Conservation (phyloP, 805 yeast genomes). For the Spathaspora passalidarum region DNA sequence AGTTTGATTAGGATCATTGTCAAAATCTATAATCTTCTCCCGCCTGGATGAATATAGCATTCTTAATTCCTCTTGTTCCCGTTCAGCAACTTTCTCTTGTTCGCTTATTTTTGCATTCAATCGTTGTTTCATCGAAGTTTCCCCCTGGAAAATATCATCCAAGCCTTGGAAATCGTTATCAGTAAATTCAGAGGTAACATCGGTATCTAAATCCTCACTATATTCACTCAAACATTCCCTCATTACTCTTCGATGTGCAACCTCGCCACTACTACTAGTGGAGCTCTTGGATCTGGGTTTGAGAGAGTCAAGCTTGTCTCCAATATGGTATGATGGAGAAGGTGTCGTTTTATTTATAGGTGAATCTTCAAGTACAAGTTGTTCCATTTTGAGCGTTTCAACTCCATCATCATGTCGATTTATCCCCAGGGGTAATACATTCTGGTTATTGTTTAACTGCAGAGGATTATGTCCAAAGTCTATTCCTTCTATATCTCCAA, state of each 20-base stretch:
- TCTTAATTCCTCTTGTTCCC: constrained; percentile 30
- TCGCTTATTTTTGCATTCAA: constrained; percentile 20
- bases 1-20: constrained; percentile 16
- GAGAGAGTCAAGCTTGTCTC: neutral
- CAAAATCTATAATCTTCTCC: constrained; percentile 12
- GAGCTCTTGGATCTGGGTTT: constrained; percentile 18
- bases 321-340: neutral
- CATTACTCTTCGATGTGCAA: constrained; percentile 5
- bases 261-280: constrained; percentile 2
- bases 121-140: constrained; percentile 28
- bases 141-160: constrained; percentile 37
- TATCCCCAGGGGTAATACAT: neutral
- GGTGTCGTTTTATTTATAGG: neutral
- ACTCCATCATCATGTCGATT: neutral
- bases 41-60: constrained; percentile 11
- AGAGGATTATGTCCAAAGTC: constrained; percentile 1
- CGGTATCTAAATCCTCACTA: constrained; percentile 38
- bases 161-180: constrained; percentile 37
- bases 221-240: constrained; percentile 26
- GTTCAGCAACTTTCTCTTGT: constrained; percentile 29
- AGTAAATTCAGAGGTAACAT: constrained; percentile 34
- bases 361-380: neutral
- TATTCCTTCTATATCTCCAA: constrained; percentile 10
- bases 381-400: constrained; percentile 4
- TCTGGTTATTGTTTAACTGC: neutral